Percentiles rank a stretch among this genome's conserved stretches.
These are phyloP conservation scores for Scalesia atractyloides DNA, from an alignment of 129 eudicot genomes.

Conservation along the genomic window DNA sequence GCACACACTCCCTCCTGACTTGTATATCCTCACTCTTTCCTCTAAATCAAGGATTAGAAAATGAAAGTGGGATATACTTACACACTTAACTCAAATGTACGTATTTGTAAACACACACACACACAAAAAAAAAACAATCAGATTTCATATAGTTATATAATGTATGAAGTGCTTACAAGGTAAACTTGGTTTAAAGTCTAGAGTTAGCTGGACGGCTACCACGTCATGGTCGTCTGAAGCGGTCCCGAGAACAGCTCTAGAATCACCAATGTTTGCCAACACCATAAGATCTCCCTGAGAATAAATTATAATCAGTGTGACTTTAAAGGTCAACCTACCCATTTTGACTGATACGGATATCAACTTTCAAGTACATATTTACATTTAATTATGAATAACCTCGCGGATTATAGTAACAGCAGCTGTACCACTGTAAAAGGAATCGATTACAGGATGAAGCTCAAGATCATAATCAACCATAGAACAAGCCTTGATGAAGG, in stretches of 20 bases:
- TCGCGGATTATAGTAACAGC: constrained; percentile 68
- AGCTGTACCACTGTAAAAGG: constrained; percentile 83
- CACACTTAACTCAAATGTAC: too few relatives aligned
- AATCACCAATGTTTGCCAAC: constrained; percentile 87
- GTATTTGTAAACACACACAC: neutral
- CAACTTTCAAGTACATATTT: neutral
- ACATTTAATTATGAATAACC: constrained; percentile 39
- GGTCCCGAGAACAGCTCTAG: constrained; percentile 83
- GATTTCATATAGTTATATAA: neutral
- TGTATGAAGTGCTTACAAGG: constrained; percentile 50
- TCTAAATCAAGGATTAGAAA: neutral
- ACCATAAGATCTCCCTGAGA: constrained; percentile 66
- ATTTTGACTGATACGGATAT: neutral
- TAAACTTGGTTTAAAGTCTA: constrained; percentile 77
- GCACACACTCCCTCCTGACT: constrained; percentile 69
- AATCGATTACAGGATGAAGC: constrained; percentile 60
- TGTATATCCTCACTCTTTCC: constrained; percentile 38
- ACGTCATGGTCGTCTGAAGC: constrained; percentile 55
- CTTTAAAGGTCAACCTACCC: constrained; percentile 4
- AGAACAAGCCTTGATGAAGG: constrained; percentile 68
- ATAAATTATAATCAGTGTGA: constrained; percentile 3
- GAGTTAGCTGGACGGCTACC: constrained; percentile 67
- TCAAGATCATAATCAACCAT: constrained; percentile 74
- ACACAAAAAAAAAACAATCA: neutral
- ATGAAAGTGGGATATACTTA: neutral